Evolutionary conservation across 164 flowering plant species (phyloP).

Genomic region (Magnolia sinica): DNA sequence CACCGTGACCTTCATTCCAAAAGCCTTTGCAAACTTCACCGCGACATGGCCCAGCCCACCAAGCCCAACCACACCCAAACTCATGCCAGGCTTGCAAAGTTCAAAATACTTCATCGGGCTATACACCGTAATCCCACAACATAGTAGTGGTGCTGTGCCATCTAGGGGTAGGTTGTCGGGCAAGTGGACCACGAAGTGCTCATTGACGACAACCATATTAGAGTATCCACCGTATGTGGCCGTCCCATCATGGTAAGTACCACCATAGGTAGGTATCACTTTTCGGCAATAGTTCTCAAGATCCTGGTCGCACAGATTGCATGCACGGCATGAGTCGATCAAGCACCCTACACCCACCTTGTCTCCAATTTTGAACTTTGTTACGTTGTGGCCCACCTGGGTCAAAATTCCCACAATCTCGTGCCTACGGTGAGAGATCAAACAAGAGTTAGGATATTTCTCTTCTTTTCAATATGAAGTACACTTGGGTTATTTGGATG

Average conservation of each 20-base stretch:
- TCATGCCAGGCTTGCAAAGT: constrained; percentile 9
- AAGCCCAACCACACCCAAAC: constrained; percentile 20
- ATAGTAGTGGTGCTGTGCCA: constrained; percentile 18
- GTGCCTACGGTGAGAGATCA: constrained; percentile 23
- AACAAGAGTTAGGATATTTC: no score
- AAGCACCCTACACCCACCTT: constrained; percentile 36
- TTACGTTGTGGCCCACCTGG: constrained; percentile 24
- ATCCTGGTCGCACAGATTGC: constrained; percentile 26
- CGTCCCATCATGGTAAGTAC: constrained; percentile 11
- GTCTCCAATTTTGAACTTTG: constrained; percentile 36
- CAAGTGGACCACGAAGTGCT: constrained; percentile 16
- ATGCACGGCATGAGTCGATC: constrained; percentile 32
- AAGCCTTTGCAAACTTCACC: constrained; percentile 20
- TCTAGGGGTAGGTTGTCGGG: constrained; percentile 24
- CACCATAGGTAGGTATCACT: constrained; percentile 15
- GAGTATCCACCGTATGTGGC: constrained; percentile 26
- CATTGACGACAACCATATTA: constrained; percentile 13
- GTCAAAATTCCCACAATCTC: constrained; percentile 38
- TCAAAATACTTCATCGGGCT: constrained; percentile 26
- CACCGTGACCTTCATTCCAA: constrained; percentile 33
- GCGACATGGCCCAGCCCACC: constrained; percentile 23
- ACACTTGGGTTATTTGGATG: no score
- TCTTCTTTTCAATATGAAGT: no score
- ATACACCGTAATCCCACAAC: constrained; percentile 30
- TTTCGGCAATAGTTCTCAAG: constrained; percentile 39